Evolutionary conservation across 108 stramenopile species (phyloP).

Genomic region (Epipyxis sp.): DNA sequence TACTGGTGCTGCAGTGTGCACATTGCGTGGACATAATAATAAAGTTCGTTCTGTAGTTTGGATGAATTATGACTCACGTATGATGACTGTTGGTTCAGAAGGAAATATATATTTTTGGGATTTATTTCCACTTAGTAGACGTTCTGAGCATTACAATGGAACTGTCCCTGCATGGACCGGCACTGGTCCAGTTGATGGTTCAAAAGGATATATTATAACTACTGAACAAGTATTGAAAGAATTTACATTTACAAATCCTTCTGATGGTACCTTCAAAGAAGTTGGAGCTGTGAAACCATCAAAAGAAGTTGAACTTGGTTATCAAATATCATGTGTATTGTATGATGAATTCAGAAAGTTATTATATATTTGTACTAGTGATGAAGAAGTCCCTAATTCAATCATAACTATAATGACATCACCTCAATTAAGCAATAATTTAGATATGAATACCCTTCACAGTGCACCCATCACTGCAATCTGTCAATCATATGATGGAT

Average conservation of each 20-base stretch:
- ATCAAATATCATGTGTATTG: background rate
- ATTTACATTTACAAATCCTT: background rate
- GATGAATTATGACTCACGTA: conserved; percentile 44
- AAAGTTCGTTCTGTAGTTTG: conserved; percentile 52
- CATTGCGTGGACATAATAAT: conserved; percentile 60
- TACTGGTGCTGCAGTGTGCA: conserved; percentile 47
- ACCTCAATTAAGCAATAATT: background rate
- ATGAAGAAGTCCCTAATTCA: background rate
- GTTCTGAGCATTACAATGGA: conserved; percentile 28
- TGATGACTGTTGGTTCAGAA: conserved; percentile 57
- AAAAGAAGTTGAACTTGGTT: background rate
- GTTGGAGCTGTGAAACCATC: background rate
- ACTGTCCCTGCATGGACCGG: conserved; percentile 35
- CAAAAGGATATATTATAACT: background rate
- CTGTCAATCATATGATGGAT: background rate
- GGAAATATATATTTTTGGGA: conserved; percentile 59
- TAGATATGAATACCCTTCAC: conserved; percentile 19
- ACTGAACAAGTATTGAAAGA: conserved; percentile 13
- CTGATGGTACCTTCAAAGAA: background rate
- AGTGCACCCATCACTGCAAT: conserved; percentile 17
- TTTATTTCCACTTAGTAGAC: conserved; percentile 7
- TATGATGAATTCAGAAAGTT: background rate
- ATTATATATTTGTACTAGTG: conserved; percentile 3
- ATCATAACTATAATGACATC: background rate
- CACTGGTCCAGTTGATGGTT: conserved; percentile 8